Percentiles rank a stretch among this genome's conserved stretches.
phyloP scores from a whole-genome alignment of 1,284 basidiomycete genomes.

The Cryptococcus sp. region DNA sequence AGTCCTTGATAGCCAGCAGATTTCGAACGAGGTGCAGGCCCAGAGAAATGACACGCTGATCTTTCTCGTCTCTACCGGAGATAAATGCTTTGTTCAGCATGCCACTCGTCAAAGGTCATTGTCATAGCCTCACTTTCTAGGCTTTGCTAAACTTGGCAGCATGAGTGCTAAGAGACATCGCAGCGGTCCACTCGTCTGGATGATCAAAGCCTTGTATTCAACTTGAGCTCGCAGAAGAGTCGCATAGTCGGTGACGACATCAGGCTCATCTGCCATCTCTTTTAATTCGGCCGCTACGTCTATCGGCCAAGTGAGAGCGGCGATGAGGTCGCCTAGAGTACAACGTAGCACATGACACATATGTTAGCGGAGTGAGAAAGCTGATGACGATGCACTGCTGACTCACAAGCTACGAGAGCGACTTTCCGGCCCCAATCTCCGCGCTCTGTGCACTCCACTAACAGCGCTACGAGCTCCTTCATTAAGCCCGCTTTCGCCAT shows the following conservation, averaged over 20 bases:
- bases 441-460: conserved; percentile 70
- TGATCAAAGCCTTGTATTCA: conserved; percentile 67
- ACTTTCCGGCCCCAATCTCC: conserved; percentile 65
- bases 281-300: conserved; percentile 87
- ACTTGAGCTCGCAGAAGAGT: conserved; percentile 75
- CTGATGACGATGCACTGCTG: neutral
- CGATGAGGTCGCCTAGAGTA: conserved; percentile 70
- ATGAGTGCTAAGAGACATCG: conserved; percentile 48
- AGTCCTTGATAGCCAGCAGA: conserved; percentile 83
- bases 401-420: conserved; percentile 71
- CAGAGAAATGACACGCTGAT: conserved; percentile 81
- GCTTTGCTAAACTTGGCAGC: conserved; percentile 49
- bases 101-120: neutral
- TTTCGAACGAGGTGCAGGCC: conserved; percentile 88
- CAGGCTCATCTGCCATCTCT: conserved; percentile 76
- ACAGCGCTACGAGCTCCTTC: conserved; percentile 81
- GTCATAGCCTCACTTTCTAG: conserved; percentile 35
- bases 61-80: conserved; percentile 63
- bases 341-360: neutral
- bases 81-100: neutral
- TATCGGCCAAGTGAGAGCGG: conserved; percentile 96
- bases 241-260: conserved; percentile 80
- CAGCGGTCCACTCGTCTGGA: conserved; percentile 33
- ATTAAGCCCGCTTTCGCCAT: conserved; percentile 81
- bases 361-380: neutral